Percentiles rank a stretch among this genome's conserved stretches.
phyloP scores from a whole-genome alignment of 768 basidiomycete genomes.

The Plicaturopsis crispa region DNA sequence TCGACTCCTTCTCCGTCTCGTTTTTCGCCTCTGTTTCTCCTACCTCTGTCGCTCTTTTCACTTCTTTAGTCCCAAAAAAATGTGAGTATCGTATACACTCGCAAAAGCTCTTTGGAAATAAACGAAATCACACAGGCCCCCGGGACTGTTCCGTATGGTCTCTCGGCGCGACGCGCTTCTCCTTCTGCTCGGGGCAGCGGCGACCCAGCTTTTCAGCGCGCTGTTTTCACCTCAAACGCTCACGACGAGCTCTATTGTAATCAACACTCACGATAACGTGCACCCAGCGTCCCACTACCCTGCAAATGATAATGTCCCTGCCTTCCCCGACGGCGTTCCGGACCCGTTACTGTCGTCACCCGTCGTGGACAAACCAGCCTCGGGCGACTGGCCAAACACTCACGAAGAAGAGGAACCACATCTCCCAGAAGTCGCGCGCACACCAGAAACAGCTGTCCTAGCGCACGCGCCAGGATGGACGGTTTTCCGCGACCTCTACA shows the following conservation, averaged over 20 bases:
- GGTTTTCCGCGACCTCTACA: constrained; percentile 73
- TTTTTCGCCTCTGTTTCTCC: too few species aligned
- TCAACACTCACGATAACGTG: constrained; percentile 15
- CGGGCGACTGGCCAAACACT: too few species aligned
- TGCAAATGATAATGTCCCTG: background rate
- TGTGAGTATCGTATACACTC: too few species aligned
- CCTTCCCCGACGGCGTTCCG: background rate
- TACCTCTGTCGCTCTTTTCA: too few species aligned
- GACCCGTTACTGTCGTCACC: constrained; percentile 1
- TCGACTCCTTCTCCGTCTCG: too few species aligned
- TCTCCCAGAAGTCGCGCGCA: constrained; percentile 5
- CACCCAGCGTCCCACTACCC: constrained; percentile 1
- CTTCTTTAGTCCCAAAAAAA: too few species aligned
- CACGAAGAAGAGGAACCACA: background rate
- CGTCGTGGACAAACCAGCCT: constrained; percentile 2
- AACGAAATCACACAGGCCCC: too few species aligned
- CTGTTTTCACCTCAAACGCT: constrained; percentile 19
- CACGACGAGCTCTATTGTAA: constrained; percentile 21
- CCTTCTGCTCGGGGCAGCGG: constrained; percentile 36
- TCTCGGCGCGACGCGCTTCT: constrained; percentile 40
- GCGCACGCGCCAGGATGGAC: constrained; percentile 82
- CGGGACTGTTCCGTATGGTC: too few species aligned
- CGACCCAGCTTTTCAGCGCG: constrained; percentile 35
- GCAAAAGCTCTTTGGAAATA: too few species aligned
- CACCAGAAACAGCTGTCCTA: constrained; percentile 50